Evolutionary conservation across 192 early-diverging fungal species (phyloP), one percentile per base, ranked within the genome.

Genomic region (Rhizoclosmatium sp.): DNA sequence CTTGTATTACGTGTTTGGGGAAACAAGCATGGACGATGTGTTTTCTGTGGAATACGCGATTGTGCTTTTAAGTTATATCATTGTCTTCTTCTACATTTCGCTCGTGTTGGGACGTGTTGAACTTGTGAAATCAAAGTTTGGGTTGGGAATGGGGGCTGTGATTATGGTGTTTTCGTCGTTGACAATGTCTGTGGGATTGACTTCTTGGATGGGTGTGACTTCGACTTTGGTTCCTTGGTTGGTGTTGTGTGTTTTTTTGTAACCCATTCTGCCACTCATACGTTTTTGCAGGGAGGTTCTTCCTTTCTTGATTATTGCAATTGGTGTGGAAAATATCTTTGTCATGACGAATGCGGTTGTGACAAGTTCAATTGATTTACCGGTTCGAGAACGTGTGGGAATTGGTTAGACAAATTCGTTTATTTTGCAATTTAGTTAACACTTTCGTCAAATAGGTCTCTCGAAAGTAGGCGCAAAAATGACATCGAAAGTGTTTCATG

Each of bases 291-390:
- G 91, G 91, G 90, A 92, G 72, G 89, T 89, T 59, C 75, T 91
- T n/a, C 89, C 92, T 3, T 90, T 94, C 47, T 83, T 94, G 41
- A 85, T 92, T 62, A 92, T 91, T 75, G 85, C 91, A 2, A 86
- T 92, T n/a, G 91, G 92, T 0, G 85, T 95, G 2, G 94, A 95
- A 71, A 95, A 95, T 58, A 89, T 93, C 23, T 90, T 90, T 76
- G 86, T 91, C 9, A 65, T 95, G 51, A 93, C 93, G 3, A 92
- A 93, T 54, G 91, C 92, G 12, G 90, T 94, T 3, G 89, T 93
- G 0, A 85, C 83, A 40, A 91, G 91, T 47, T 90, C 91, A 4
- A 85, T 90, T 62, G 92, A 94, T 79, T 80, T 93, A 62, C 87
- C 90, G 4, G 92, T 95, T 23, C 90, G 83, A 69, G 92, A 95